phyloP scores from a whole-genome alignment of 106 monocot genomes.

The Dendrobium nobile region DNA sequence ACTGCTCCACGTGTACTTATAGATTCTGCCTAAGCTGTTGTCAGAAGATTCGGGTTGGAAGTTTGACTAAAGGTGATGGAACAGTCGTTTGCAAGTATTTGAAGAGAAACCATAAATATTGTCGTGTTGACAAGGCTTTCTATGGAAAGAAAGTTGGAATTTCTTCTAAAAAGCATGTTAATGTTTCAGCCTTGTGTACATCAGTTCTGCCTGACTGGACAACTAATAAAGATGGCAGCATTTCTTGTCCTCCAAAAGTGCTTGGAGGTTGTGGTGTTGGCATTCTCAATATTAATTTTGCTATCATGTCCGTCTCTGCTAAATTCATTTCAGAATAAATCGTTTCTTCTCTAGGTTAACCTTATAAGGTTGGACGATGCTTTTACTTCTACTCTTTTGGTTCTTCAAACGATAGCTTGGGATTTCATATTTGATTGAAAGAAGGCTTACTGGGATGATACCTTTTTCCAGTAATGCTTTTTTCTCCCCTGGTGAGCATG shows the following conservation, averaged over 20 bases:
- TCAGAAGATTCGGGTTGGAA: conserved; percentile 23
- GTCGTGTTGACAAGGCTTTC: conserved; percentile 7
- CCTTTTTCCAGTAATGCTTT: not conserved
- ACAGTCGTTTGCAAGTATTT: not conserved
- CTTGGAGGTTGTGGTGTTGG: conserved; percentile 36
- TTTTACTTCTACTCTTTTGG: not conserved
- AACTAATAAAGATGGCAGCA: conserved; percentile 15
- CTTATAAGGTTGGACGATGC: conserved; percentile 7
- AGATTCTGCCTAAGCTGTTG: conserved; percentile 51
- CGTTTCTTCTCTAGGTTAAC: not conserved
- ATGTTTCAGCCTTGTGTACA: conserved; percentile 8
- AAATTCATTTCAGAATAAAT: conserved; percentile 6
- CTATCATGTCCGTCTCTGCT: conserved; percentile 16
- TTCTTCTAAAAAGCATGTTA: not conserved
- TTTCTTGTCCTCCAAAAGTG: conserved; percentile 29
- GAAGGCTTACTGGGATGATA: not conserved
- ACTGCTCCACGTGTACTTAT: conserved; percentile 49
- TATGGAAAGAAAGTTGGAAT: conserved; percentile 10
- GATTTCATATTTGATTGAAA: not conserved
- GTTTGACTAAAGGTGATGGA: conserved; percentile 3
- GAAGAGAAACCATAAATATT: conserved; percentile 7
- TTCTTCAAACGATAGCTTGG: not conserved
- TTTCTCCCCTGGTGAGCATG: not conserved
- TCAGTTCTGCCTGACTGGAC: conserved; percentile 12
- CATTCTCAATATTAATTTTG: conserved; percentile 23